Percentiles rank a stretch among this genome's conserved stretches.
Conservation (phyloP, 768 basidiomycete genomes). For the Botryobasidium botryosum region DNA sequence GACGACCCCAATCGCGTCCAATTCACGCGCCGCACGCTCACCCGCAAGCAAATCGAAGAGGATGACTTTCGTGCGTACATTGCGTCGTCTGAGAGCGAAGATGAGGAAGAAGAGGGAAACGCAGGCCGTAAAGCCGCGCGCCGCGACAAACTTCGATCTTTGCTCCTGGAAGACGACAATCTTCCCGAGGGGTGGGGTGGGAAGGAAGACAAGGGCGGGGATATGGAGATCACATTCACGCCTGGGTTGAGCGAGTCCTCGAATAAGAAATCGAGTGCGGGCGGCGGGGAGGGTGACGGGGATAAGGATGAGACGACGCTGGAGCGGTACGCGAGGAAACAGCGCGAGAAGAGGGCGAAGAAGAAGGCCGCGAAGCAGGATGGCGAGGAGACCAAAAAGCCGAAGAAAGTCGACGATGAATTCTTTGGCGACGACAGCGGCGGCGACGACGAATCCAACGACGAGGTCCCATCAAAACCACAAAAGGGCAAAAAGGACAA, state of each 20-base stretch:
- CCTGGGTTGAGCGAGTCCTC: slow-evolving; percentile 49
- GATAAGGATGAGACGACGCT: slow-evolving; percentile 69
- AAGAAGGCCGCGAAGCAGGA: slow-evolving; percentile 12
- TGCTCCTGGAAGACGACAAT: slow-evolving; percentile 42
- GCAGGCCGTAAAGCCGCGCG: slow-evolving; percentile 20
- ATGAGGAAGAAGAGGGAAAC: slow-evolving; percentile 24
- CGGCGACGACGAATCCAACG: slow-evolving; percentile 26
- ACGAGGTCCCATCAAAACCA: slow-evolving; percentile 11
- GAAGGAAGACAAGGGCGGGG: slow-evolving; percentile 35
- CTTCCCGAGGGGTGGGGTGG: slow-evolving; percentile 76
- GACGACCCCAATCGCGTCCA: slow-evolving; percentile 80
- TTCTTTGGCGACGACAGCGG: slow-evolving; percentile 49
- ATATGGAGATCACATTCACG: slow-evolving; percentile 92
- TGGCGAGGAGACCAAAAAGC: slow-evolving; percentile 11
- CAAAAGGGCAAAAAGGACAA: slow-evolving; percentile 12
- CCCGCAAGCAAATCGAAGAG: slow-evolving; percentile 78
- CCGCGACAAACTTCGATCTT: slow-evolving; percentile 55
- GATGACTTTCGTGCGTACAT: slow-evolving; percentile 72
- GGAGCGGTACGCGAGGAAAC: slow-evolving; percentile 76
- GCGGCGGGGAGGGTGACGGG: slow-evolving; percentile 15
- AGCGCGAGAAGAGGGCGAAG: slow-evolving; percentile 57
- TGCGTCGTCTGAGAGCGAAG: slow-evolving; percentile 44
- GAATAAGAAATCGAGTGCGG: slow-evolving; percentile 19
- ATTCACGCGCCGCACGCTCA: slow-evolving; percentile 59
- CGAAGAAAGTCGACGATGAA: slow-evolving; percentile 32